Evolutionary conservation across 2,329 filamentous ascomycete species (phyloP).

Genomic region (Scedosporium dehoogii): DNA sequence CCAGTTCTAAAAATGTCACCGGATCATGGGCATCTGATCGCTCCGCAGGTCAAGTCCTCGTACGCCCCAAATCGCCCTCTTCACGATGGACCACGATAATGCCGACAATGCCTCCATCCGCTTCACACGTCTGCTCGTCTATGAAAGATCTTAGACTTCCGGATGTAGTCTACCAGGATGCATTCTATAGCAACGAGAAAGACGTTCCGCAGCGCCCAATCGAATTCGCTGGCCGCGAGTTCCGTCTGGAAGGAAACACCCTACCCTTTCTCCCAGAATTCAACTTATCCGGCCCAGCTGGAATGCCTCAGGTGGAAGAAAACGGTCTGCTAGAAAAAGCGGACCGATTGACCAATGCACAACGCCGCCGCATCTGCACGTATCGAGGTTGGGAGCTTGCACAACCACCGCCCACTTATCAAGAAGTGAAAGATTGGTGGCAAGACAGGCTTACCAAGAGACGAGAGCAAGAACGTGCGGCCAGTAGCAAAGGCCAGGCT

Average conservation of each 20-base stretch:
- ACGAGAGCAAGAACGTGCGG: not conserved
- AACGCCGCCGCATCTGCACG: slow-evolving; percentile 12
- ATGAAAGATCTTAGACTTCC: slow-evolving; percentile 32
- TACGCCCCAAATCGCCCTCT: not conserved
- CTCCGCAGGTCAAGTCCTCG: not conserved
- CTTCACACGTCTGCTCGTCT: slow-evolving; percentile 7
- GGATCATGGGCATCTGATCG: not conserved
- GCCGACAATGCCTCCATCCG: slow-evolving; percentile 1
- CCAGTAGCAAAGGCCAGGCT: not conserved
- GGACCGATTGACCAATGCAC: not conserved
- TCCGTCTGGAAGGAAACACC: slow-evolving; percentile 64
- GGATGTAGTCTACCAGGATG: slow-evolving; percentile 69
- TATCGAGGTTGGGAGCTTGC: slow-evolving; percentile 69
- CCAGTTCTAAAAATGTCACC: not conserved
- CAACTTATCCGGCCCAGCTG: slow-evolving; percentile 42
- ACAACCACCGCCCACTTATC: slow-evolving; percentile 55
- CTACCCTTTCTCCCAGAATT: slow-evolving; percentile 75
- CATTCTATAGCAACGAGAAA: slow-evolving; percentile 72
- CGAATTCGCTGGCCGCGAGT: slow-evolving; percentile 84
- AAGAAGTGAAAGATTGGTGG: slow-evolving; percentile 64
- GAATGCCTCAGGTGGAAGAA: slow-evolving; percentile 9
- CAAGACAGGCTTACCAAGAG: slow-evolving; percentile 22
- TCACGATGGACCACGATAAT: not conserved
- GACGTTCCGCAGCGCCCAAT: slow-evolving; percentile 70
- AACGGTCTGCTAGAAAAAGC: slow-evolving; percentile 6